phyloP scores from a whole-genome alignment of 768 basidiomycete genomes.

The Multifurca ochricompacta region DNA sequence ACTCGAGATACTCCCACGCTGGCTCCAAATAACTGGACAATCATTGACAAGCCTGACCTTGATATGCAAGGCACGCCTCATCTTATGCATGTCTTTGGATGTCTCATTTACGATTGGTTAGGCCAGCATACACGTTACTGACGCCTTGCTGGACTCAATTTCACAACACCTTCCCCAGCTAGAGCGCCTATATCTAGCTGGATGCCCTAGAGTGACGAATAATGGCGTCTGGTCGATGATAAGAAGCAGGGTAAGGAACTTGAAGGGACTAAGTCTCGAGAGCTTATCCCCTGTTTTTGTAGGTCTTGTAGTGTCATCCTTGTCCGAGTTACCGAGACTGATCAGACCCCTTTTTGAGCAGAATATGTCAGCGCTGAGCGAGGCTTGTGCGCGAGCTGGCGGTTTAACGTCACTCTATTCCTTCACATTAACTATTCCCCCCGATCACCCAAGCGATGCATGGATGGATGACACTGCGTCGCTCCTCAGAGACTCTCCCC shows the following conservation, averaged over 20 bases:
- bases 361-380: conserved; percentile 46
- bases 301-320: conserved; percentile 22
- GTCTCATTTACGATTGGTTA: conserved; percentile 23
- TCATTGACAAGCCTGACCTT: conserved; percentile 53
- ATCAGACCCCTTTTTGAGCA: conserved; percentile 24
- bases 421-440: conserved; percentile 49
- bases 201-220: conserved; percentile 64
- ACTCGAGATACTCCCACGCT: conserved; percentile 39
- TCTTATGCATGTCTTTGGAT: background rate
- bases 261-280: conserved; percentile 53
- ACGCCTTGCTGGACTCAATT: conserved; percentile 42
- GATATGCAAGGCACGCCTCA: conserved; percentile 53
- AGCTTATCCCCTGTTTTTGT: conserved; percentile 56
- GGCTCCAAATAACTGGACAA: conserved; percentile 39
- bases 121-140: conserved; percentile 53
- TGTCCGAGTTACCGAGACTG: background rate
- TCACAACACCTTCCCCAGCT: conserved; percentile 43
- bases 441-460: conserved; percentile 19
- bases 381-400: conserved; percentile 29
- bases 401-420: conserved; percentile 41
- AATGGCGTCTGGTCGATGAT: conserved; percentile 47
- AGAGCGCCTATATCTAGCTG: conserved; percentile 52
- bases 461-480: conserved; percentile 41
- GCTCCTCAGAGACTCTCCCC: conserved; percentile 41
- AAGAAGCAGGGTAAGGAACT: conserved; percentile 36